Base-by-base conservation (phyloP, 805 yeast species). In the Metschnikowia reukaufii region DNA sequence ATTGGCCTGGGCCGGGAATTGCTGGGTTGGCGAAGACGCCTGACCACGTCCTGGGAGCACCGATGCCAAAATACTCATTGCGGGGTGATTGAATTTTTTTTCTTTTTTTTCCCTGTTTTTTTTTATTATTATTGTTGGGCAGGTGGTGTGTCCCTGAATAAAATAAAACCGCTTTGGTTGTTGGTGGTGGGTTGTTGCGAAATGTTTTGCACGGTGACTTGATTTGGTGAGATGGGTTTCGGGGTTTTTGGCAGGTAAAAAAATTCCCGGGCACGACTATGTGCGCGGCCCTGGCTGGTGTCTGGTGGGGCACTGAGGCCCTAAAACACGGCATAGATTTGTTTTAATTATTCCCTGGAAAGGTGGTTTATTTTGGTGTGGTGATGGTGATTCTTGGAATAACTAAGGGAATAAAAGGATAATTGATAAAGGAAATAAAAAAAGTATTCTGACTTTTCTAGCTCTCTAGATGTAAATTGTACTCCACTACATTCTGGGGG, bases 31-130 rank as follows among this genome's bases (percentile, higher is more conserved):
- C 25, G 32, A 32, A 10, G 40, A n/a, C 48, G 32, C 6, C 38
- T 44, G 13, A 13, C 37, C 19, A 23, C 45, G 44, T 1, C 55
- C 49, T 12, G 52, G 54, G 9, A 54, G 39, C 21, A 55, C 56
- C 4, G 59, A 55, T 20, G 59, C 58, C 56, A 55, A 55, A 29
- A 55, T 39, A 42, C 59, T 55, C 59, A 55, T 55, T 18, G n/a
- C n/a, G n/a, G n/a, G n/a, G n/a, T n/a, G n/a, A n/a, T n/a, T n/a
- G n/a, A n/a, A n/a, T 38, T n/a, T 34, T 16, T 17, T 2, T 4
- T 19, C n/a, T 38, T 20, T 35, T 35, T 17, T 3, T 35, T 6
- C 5, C 25, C 21, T 35, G 16, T 19, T n/a, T 35, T 3, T 35
- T 35, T 10, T 33, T 33, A 7, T 21, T 23, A 4, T 25, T 19